These are phyloP conservation scores for Neospermospora avenae DNA, from an alignment of 2,329 filamentous ascomycete species.

Conservation along the genomic window DNA sequence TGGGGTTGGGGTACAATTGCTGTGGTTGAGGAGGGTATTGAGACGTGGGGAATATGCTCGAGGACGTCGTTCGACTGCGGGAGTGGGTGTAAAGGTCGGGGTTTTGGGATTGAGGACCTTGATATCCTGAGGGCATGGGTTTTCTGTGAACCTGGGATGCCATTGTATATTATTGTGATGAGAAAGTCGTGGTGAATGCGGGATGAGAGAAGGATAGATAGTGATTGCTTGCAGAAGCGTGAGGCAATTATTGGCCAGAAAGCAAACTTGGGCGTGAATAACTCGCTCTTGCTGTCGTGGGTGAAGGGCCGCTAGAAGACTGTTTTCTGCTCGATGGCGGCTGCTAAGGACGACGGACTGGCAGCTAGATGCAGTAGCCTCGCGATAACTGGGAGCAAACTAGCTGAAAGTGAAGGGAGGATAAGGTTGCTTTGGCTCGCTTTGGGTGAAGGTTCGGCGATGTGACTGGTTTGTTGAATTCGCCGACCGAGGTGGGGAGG, in stretches of 20 bases:
- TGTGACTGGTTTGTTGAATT: not conserved
- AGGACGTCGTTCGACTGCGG: conserved; percentile 41
- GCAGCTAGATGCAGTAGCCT: not conserved
- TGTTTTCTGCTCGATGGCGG: not conserved
- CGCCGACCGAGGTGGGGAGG: not conserved
- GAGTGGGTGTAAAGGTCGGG: conserved; percentile 24
- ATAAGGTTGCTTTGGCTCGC: no score
- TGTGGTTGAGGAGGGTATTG: conserved; percentile 28
- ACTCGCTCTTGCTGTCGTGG: not conserved
- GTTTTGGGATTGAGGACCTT: conserved; percentile 14
- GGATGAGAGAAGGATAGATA: not conserved
- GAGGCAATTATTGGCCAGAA: conserved; percentile 1
- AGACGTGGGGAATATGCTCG: conserved; percentile 28
- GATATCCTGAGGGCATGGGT: conserved; percentile 31
- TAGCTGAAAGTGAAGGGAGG: not conserved
- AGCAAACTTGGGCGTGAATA: not conserved
- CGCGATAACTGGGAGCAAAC: conserved; percentile 1
- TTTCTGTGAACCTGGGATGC: conserved; percentile 32
- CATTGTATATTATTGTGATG: conserved; percentile 34
- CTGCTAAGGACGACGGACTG: not conserved
- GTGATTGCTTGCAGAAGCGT: not conserved
- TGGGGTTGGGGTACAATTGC: conserved; percentile 30
- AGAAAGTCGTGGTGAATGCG: not conserved
- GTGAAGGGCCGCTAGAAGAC: not conserved
- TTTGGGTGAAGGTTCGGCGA: not conserved